Base-by-base conservation (phyloP, 805 yeast genomes). In the Teunomyces stri region DNA sequence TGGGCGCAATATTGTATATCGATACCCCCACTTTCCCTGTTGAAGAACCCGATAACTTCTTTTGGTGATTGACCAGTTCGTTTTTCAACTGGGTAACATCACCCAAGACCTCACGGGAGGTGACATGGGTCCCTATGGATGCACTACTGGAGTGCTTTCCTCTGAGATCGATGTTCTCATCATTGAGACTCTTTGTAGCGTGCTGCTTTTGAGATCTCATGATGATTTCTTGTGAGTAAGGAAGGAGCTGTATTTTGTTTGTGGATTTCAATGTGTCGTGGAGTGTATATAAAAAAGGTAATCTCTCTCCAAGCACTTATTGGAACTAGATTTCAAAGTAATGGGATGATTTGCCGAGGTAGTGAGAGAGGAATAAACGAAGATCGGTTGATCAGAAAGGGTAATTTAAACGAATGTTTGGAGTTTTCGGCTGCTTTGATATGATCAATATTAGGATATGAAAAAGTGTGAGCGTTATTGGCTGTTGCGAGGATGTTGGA, bases 21-120 rank as follows among this genome's bases (percentile, higher is more conserved):
- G 46, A 16, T 7, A 36, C 28, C 7, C 43, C 13, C 27, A 33
- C 22, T 15, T 42, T 45, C 33, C 16, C 29, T n/a, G 33, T 20
- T 10, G 42, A 29, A 7, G 29, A 18, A 16, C 41, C 25, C 25
- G 42, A 29, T 16, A 22, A 25, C 28, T 37, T 37, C 25, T 37
- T 37, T 15, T 37, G 40, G 44, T 49, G 29, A 25, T 27, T 13
- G 10, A 25, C 27, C 25, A 34, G 37, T 51, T 51, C 47, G 54
- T 59, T 52, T 51, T 55, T 62, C 12, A 50, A 47, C 40, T 54
- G 59, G 5, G 68, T 64, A 13, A 65, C 56, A 47, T 66, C 71
- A 33, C 62, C 57, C 45, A 66, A 59, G 11, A 60, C 69, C 37
- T 64, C 65, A 42, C 71, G 50, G 29, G 48, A 53, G 31, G 47